Evolutionary conservation across 2,329 filamentous ascomycete genomes (phyloP), one percentile per base, ranked within the genome.

Genomic region (Cytospora piceicola): DNA sequence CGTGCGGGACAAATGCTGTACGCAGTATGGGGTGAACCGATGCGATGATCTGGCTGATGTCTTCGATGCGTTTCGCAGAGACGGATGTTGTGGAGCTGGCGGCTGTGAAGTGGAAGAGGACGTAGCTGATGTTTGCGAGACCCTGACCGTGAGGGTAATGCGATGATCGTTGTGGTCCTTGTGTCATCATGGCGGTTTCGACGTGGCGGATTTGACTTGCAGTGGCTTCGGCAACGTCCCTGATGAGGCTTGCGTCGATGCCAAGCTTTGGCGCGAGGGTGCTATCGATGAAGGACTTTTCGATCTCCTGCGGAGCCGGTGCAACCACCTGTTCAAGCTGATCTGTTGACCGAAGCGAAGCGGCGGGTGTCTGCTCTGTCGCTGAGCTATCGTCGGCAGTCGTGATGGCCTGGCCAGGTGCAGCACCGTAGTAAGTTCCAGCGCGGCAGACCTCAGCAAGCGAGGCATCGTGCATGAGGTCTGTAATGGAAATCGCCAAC

Each of bases 11-110:
- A 63, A 88, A 88, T 0, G 81, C 80, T 0, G 86, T 86, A 27
- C 85, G 81, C 9, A 88, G 77, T 32, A 85, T 82, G 0, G 82
- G 80, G 52, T 85, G 83, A 42, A 82, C 75, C 39, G 73, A 73
- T 0, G 76, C 74, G 11, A 85, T 75, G 15, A 77, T 76, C 27
- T 76, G 75, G 69, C 82, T 85, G 0, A 82, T 81, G 1, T 77
- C 75, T 65, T 84, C 79, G 1, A 85, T 68, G 4, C 66, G 66
- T 30, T 56, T 63, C 8, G 59, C 66, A 2, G 66, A 68, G 27
- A 68, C 63, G 3, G 66, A 68, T 20, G 59, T 59, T 14, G 66
- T 68, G 14, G 66, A 68, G 63, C 66, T 66, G 52, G 66, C 55
- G 11, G 66, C 82, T 29, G 76, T 80, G 73, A 83, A 82, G 39